Evolutionary conservation across 2,329 filamentous ascomycete species (phyloP), one percentile per base, ranked within the genome.

Genomic region (Epicoccum nigrum): DNA sequence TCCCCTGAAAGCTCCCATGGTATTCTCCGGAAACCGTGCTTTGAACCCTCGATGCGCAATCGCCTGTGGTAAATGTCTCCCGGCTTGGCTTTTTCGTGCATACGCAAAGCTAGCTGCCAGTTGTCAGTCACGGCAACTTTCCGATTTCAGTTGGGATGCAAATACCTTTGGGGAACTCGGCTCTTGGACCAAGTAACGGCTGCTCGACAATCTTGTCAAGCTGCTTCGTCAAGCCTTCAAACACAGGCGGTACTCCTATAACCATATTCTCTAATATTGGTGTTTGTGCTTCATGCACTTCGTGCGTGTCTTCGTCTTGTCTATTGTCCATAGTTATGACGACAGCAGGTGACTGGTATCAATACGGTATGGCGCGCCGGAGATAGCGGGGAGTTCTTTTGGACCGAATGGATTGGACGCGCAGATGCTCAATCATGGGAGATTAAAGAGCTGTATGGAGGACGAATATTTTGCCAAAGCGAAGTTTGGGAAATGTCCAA

Each of bases 21-120:
- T 88, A 74, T 97, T 97, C 73, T 97, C 93, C 0, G 93, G 91
- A 60, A 82, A 89, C 43, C 81, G 80, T 1, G 86, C 85, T 69
- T 90, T 93, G 79, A 87, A 91, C 35, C 90, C 90, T 50, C 90
- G 81, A 76, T 93, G 90, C 1, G 87, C 88, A 57, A 94, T 90
- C 47, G 85, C 82, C 69, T 90, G 87, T 1, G 90, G 89, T 41
- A 85, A 71, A 42, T 62, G 64, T 21, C 63, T 69, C 21, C 73
- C 70, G 39, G 66, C 64, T 6, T 63, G 67, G 67, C 70, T 63
- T 59, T 68, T 71, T 12, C 55, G 62, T 20, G 68, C 72, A 53
- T 65, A 67, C 9, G 70, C 59, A 57, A 74, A 74, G 6, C 57
- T 53, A 48, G 71, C 73, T 74, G 48, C 47, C 12, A 12, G 42